Evolutionary conservation across 208 protist genomes (phyloP).

Genomic region (Wallacemonas sp.): DNA sequence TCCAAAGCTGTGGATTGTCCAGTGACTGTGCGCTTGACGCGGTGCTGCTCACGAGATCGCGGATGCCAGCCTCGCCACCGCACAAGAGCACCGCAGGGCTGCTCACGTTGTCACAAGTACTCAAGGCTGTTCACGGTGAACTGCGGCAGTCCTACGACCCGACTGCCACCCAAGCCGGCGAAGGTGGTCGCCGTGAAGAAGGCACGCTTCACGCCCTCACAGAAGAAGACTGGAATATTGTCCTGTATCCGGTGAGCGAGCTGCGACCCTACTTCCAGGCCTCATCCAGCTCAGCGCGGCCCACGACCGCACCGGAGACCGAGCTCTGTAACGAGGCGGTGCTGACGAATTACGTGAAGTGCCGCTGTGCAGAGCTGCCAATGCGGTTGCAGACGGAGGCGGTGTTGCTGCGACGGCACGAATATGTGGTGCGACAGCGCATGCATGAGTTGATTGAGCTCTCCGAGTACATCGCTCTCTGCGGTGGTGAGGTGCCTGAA

Average conservation of each 20-base stretch:
- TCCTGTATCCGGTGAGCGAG: slow-evolving; percentile 28
- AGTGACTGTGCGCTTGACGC: no score
- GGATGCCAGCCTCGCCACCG: background rate
- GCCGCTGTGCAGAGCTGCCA: slow-evolving; percentile 61
- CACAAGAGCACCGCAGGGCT: background rate
- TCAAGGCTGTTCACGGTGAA: slow-evolving; percentile 15
- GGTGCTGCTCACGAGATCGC: no score
- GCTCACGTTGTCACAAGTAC: background rate
- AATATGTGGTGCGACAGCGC: slow-evolving; percentile 51
- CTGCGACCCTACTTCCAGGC: slow-evolving; percentile 17
- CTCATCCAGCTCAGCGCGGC: background rate
- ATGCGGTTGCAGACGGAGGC: slow-evolving; percentile 77
- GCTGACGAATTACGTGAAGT: slow-evolving; percentile 29
- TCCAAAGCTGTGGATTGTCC: no score
- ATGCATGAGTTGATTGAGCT: slow-evolving; percentile 65
- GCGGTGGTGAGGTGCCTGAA: slow-evolving; percentile 1
- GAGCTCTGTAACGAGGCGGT: slow-evolving; percentile 1
- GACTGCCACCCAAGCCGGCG: background rate
- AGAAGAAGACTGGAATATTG: slow-evolving; percentile 29
- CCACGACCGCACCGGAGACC: background rate
- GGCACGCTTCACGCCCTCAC: slow-evolving; percentile 23
- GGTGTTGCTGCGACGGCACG: slow-evolving; percentile 50
- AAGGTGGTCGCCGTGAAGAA: background rate
- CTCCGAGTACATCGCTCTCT: slow-evolving; percentile 49
- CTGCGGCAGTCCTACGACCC: background rate